A percentile compares a stretch with the other conserved stretches of the same genome.
Evolutionary conservation across 1,139 yeast genomes (phyloP).

Genomic region (Arxiozyma telluris): DNA sequence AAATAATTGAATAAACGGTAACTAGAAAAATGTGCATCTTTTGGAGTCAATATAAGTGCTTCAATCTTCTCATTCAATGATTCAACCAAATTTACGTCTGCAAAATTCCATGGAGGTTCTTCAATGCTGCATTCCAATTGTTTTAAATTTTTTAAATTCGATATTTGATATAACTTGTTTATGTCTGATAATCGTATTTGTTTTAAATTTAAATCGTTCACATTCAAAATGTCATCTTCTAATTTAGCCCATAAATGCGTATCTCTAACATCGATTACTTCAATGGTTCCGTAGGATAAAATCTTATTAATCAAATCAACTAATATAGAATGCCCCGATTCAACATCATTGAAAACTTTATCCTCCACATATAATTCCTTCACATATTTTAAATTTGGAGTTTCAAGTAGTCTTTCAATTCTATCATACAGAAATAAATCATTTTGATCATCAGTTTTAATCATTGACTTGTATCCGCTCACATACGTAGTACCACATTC

Average conservation of each 20-base stretch:
- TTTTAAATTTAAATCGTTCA: neutral
- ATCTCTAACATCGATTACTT: constrained; percentile 18
- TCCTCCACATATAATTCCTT: constrained; percentile 19
- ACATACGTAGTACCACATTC: constrained; percentile 28
- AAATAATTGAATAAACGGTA: neutral
- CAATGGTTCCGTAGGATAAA: constrained; percentile 10
- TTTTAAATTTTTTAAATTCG: neutral
- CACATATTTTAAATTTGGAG: constrained; percentile 9
- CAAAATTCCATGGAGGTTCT: neutral
- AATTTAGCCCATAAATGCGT: constrained; percentile 5
- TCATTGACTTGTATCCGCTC: constrained; percentile 23
- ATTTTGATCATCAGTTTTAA: constrained; percentile 28
- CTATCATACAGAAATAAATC: constrained; percentile 31
- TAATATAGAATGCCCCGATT: constrained; percentile 14
- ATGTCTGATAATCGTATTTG: neutral
- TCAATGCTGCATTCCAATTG: neutral
- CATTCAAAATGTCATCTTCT: neutral
- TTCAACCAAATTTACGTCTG: neutral
- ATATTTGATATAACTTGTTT: neutral
- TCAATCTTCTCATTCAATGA: neutral
- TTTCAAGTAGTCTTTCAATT: constrained; percentile 21
- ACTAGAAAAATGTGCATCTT: neutral
- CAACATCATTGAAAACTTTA: constrained; percentile 19
- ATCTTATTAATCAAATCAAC: constrained; percentile 14
- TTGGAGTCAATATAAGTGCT: neutral